phyloP scores from a whole-genome alignment of 2,329 filamentous ascomycete genomes.

The Blastomyces silverae region DNA sequence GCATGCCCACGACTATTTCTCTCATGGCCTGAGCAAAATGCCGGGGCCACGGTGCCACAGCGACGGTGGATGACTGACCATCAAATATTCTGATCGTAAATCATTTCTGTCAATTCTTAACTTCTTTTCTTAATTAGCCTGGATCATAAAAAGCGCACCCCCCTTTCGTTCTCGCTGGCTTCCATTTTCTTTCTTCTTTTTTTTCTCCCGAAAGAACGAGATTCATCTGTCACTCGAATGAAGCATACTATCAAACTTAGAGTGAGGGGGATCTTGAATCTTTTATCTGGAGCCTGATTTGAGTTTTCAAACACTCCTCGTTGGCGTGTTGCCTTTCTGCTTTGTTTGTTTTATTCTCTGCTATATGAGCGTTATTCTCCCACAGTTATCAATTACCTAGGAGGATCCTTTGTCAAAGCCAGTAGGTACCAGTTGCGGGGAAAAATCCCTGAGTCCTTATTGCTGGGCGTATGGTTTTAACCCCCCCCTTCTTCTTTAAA shows the following conservation, averaged over 20 bases:
- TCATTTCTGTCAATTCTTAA: neutral
- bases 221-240: neutral
- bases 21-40: constrained; percentile 5
- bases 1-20: constrained; percentile 10
- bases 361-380: neutral
- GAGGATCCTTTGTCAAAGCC: constrained; percentile 1
- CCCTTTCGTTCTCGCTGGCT: neutral
- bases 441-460: neutral
- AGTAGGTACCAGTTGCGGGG: neutral
- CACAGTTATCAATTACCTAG: neutral
- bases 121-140: neutral
- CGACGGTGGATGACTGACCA: constrained; percentile 10
- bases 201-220: neutral
- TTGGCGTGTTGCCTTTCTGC: neutral
- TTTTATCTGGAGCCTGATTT: constrained; percentile 3
- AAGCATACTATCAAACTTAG: neutral
- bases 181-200: neutral
- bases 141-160: constrained; percentile 10
- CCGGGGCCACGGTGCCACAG: constrained; percentile 9
- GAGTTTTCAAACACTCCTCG: neutral
- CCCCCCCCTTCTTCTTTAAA: neutral
- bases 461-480: neutral
- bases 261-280: neutral
- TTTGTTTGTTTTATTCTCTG: constrained; percentile 4
- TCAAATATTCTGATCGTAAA: constrained; percentile 3